Evolutionary conservation across 176 grass and related monocot species (phyloP), one percentile per base, ranked within the genome.

Genomic region (Metroxylon sagu): DNA sequence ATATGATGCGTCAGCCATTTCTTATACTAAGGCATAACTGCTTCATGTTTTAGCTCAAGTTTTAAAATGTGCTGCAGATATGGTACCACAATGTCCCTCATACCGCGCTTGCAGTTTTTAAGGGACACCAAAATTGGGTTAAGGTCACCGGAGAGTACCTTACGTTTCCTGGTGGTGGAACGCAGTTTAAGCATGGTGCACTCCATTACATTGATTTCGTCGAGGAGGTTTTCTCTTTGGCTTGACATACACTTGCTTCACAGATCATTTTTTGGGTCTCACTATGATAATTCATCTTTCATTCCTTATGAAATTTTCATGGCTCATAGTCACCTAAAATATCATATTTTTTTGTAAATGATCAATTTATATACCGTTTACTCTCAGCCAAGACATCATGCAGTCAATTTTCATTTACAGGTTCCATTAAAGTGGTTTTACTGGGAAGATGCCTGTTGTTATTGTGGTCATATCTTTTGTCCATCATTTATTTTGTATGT

Each of bases 71-170:
- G 19, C 43, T 62, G 67, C 59, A 82, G 77, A 90, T 95, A 79
- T 89, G 90, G 86, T 95, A 95, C 67, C 71, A 82, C 74, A 95
- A 95, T 74, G 90, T 95, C 29, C 90, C 90, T 51, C 90, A 95
- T 76, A 71, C 71, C 14, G 21, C 14, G 77, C 82, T 95, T 7
- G 90, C 83, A 5, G 77, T 60, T 26, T 65, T 79, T 50, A 95
- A 95, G 60, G 86, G 80, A 14, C 86, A 84, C 50, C 90, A 90
- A 74, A 95, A 95, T 71, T 95, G 90, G 90, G 83, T 95, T 54
- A 84, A 82, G 71, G 71, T 95, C 21, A 79, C 90, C 63, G 90
- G 90, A 43, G 90, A 95, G 74, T 56, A 84, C 77, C 77, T 95
- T 10, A 84, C 86, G 18, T 95, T 95, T 73, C 90, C 90, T 3